A percentile compares a stretch with the other conserved stretches of the same genome.
phyloP scores from a whole-genome alignment of 1,284 basidiomycete genomes.

The Irpex sp. region DNA sequence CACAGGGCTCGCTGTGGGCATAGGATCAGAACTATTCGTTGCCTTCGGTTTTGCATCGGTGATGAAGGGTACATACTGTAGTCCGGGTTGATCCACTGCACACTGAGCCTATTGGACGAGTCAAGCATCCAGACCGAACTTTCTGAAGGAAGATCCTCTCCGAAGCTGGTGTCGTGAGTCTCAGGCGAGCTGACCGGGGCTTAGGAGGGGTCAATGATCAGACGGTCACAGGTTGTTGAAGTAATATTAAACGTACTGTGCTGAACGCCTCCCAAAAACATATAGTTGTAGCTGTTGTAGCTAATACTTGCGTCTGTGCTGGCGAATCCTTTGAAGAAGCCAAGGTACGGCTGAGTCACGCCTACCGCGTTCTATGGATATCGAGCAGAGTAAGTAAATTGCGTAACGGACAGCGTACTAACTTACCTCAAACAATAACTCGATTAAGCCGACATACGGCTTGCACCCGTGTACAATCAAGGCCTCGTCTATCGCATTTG shows the following conservation, averaged over 20 bases:
- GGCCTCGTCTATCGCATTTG: neutral
- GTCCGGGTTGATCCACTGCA: neutral
- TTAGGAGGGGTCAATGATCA: neutral
- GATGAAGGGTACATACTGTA: neutral
- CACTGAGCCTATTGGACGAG: neutral
- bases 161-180: neutral
- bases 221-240: neutral
- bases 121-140: neutral
- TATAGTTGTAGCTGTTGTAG: neutral
- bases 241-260: neutral
- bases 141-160: neutral
- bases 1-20: neutral
- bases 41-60: neutral
- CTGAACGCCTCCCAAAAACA: neutral
- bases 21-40: too few species aligned
- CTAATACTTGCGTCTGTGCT: neutral
- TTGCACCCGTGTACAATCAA: neutral
- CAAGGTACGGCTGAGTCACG: neutral
- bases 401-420: too few species aligned
- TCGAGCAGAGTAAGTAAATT: neutral
- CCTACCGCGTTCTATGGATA: neutral
- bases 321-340: neutral
- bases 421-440: neutral
- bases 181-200: neutral
- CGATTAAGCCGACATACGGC: neutral